These are phyloP conservation scores for Lecanicillium sp. DNA, from an alignment of 2,329 filamentous ascomycete genomes.

Conservation along the genomic window DNA sequence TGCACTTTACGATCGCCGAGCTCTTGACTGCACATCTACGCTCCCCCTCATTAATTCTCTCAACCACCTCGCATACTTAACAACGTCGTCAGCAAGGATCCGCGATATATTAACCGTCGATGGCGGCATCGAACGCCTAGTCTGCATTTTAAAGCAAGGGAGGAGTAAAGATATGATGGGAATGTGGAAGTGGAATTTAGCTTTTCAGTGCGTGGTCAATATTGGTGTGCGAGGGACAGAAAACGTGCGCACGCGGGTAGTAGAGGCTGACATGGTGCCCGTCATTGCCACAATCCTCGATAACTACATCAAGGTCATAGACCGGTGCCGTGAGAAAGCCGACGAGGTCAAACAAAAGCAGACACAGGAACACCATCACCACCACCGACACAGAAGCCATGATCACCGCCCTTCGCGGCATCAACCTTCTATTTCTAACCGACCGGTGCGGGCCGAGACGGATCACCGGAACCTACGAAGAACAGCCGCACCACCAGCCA, in stretches of 20 bases:
- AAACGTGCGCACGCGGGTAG: slow-evolving; percentile 84
- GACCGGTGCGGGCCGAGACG: slow-evolving; percentile 44
- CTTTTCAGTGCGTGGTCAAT: slow-evolving; percentile 98
- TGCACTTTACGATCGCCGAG: slow-evolving; percentile 92
- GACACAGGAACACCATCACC: slow-evolving; percentile 37
- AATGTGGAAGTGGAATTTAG: slow-evolving; percentile 99
- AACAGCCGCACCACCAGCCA: slow-evolving; percentile 72
- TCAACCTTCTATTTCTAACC: slow-evolving; percentile 38
- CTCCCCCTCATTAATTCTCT: slow-evolving; percentile 97
- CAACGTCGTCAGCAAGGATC: slow-evolving; percentile 94
- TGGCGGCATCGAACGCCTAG: slow-evolving; percentile 91
- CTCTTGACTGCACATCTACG: slow-evolving; percentile 96
- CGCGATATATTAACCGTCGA: slow-evolving; percentile 97
- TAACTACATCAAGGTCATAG: slow-evolving; percentile 95
- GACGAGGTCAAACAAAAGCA: slow-evolving; percentile 74
- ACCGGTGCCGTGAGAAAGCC: slow-evolving; percentile 80
- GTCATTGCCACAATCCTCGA: slow-evolving; percentile 97
- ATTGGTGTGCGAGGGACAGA: slow-evolving; percentile 96
- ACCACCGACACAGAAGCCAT: slow-evolving; percentile 39
- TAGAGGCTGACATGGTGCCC: slow-evolving; percentile 98
- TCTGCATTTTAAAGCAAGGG: slow-evolving; percentile 97
- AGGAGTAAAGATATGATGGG: slow-evolving; percentile 98
- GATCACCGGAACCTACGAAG: slow-evolving; percentile 60
- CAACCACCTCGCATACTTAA: slow-evolving; percentile 97
- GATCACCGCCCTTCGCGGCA: slow-evolving; percentile 33